These are phyloP conservation scores for Morella rubra DNA, from an alignment of 306 rosid species.

Conservation along the genomic window DNA sequence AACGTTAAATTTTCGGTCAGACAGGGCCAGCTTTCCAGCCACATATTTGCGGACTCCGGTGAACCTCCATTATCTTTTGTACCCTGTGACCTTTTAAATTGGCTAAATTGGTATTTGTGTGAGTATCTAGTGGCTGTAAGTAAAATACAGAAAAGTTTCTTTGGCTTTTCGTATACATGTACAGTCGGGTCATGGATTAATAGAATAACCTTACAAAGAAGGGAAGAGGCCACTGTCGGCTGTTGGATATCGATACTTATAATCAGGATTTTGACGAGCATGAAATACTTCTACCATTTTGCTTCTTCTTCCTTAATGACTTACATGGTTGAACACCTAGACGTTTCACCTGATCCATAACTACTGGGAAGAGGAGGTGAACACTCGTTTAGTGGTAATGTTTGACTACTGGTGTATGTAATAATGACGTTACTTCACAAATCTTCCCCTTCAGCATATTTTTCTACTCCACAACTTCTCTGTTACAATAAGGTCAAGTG, in stretches of 20 bases:
- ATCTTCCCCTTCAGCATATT: not conserved
- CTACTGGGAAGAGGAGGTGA: no score
- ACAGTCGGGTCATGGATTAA: slow-evolving; percentile 25
- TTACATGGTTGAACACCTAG: no score
- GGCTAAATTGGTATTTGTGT: no score
- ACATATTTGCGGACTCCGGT: not conserved
- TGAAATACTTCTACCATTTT: no score
- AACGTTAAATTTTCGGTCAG: not conserved
- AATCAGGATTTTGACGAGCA: not conserved
- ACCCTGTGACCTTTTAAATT: not conserved
- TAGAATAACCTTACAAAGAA: not conserved
- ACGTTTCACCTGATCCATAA: no score
- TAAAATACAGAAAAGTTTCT: no score
- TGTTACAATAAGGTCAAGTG: not conserved
- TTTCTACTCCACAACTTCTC: not conserved
- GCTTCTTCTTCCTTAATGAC: no score
- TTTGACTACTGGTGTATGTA: no score
- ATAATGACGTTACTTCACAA: not conserved
- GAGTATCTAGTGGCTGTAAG: not conserved
- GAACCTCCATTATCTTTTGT: not conserved
- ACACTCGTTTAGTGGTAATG: no score
- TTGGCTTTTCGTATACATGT: slow-evolving; percentile 19
- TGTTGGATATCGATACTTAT: not conserved
- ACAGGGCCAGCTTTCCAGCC: not conserved
- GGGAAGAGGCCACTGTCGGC: slow-evolving; percentile 3